Evolutionary conservation across 108 stramenopile species (phyloP).

Genomic region (Discostella stelligeroides): DNA sequence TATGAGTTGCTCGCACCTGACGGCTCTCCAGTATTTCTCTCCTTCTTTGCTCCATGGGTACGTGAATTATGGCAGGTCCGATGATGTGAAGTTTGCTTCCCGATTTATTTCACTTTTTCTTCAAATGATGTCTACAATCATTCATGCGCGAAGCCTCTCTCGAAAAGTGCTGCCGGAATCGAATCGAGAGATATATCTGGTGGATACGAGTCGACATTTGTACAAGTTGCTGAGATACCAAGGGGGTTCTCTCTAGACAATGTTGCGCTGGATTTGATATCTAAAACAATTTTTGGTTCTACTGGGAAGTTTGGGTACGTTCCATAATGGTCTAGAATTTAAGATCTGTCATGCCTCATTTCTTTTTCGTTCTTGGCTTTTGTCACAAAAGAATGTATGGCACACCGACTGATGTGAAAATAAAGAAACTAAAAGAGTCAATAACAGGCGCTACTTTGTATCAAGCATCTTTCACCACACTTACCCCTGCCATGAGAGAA

Average conservation of each 20-base stretch:
- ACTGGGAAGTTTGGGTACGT: conserved; percentile 65
- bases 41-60: conserved; percentile 46
- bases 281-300: conserved; percentile 51
- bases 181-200: conserved; percentile 72
- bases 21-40: conserved; percentile 38
- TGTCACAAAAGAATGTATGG: conserved; percentile 48
- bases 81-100: background rate
- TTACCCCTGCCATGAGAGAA: conserved; percentile 84
- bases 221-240: conserved; percentile 63
- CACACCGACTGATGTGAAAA: conserved; percentile 64
- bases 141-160: conserved; percentile 44
- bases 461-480: conserved; percentile 65
- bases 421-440: conserved; percentile 29
- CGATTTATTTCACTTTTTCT: background rate
- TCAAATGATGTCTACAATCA: background rate
- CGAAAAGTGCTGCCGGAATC: conserved; percentile 62
- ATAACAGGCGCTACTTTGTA: conserved; percentile 30
- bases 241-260: conserved; percentile 43
- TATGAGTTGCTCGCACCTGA: conserved; percentile 48
- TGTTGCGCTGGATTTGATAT: conserved; percentile 33
- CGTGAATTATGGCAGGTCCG: conserved; percentile 1
- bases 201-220: conserved; percentile 71
- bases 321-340: background rate
- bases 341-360: background rate
- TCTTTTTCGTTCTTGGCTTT: too few species aligned